phyloP scores from a whole-genome alignment of 257 asterid species.

The Jasminum sambac region DNA sequence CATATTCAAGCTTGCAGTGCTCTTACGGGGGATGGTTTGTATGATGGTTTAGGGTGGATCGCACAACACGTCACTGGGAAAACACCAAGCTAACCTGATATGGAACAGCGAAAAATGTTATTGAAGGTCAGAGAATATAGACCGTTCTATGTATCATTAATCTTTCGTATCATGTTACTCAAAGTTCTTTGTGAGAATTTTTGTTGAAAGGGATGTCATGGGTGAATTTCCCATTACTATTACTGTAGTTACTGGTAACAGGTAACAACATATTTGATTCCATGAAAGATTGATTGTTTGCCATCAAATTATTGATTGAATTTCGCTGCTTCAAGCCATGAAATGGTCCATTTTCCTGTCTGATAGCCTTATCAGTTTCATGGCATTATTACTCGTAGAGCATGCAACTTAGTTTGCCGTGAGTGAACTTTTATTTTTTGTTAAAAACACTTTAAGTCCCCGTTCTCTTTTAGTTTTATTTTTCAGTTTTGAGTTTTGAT shows the following conservation, averaged over 20 bases:
- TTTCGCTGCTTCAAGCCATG: neutral
- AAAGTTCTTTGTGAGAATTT: neutral
- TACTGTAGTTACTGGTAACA: neutral
- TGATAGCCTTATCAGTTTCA: neutral
- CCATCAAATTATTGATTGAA: neutral
- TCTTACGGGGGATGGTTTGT: conserved; percentile 90
- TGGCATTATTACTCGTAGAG: neutral
- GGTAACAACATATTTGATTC: neutral
- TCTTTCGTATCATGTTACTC: neutral
- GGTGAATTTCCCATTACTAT: neutral
- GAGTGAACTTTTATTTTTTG: too few species aligned
- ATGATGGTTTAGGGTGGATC: conserved; percentile 97
- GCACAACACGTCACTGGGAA: conserved; percentile 88
- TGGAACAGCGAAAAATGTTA: neutral
- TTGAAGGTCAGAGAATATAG: neutral
- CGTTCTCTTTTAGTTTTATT: too few species aligned
- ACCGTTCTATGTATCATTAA: neutral
- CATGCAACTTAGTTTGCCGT: neutral
- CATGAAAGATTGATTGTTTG: neutral
- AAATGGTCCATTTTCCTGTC: too few species aligned
- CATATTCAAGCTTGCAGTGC: conserved; percentile 97
- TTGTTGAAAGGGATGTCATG: neutral
- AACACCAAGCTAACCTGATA: conserved; percentile 54
- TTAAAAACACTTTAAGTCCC: too few species aligned
- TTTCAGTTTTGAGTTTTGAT: too few species aligned